A percentile compares a stretch with the other conserved stretches of the same genome.
Evolutionary conservation across 306 rosid species (phyloP).

Genomic region (Lathyrus aphaca): DNA sequence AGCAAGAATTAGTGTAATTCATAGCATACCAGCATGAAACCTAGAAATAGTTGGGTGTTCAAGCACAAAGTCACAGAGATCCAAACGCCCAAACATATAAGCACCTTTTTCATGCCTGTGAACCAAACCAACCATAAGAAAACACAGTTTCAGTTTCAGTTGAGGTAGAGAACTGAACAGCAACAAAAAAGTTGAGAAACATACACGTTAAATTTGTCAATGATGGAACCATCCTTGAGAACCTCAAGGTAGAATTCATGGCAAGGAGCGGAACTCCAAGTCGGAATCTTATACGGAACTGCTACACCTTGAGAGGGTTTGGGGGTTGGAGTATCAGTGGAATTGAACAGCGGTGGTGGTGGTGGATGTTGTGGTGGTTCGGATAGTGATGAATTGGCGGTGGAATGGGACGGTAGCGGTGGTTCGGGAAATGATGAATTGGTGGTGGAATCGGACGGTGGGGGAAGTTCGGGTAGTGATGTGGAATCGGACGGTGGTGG

Average conservation of each 20-base stretch:
- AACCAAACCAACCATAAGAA: slow-evolving; percentile 1
- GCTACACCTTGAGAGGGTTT: slow-evolving; percentile 42
- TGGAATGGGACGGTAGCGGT: background rate
- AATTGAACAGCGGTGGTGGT: slow-evolving; percentile 8
- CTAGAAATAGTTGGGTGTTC: slow-evolving; percentile 90
- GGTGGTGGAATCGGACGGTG: background rate
- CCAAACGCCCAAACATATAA: slow-evolving; percentile 91
- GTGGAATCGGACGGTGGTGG: background rate
- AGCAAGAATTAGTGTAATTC: background rate
- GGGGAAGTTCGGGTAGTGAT: slow-evolving; percentile 25
- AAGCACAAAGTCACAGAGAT: slow-evolving; percentile 84
- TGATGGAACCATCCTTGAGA: slow-evolving; percentile 80
- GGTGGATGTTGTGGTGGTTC: slow-evolving; percentile 25
- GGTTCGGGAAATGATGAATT: slow-evolving; percentile 1
- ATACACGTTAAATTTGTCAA: slow-evolving; percentile 61
- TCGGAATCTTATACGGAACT: slow-evolving; percentile 79
- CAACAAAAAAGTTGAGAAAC: slow-evolving; percentile 3
- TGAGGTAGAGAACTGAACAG: background rate
- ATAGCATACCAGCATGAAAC: slow-evolving; percentile 77
- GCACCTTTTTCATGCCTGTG: slow-evolving; percentile 81
- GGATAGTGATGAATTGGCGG: slow-evolving; percentile 18
- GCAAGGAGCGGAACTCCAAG: slow-evolving; percentile 78
- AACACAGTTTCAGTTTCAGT: background rate
- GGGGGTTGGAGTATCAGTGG: slow-evolving; percentile 14
- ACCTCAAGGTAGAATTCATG: slow-evolving; percentile 81